These are phyloP conservation scores for Cryptococcus sp. DNA, from an alignment of 1,284 basidiomycete genomes.

Conservation along the genomic window DNA sequence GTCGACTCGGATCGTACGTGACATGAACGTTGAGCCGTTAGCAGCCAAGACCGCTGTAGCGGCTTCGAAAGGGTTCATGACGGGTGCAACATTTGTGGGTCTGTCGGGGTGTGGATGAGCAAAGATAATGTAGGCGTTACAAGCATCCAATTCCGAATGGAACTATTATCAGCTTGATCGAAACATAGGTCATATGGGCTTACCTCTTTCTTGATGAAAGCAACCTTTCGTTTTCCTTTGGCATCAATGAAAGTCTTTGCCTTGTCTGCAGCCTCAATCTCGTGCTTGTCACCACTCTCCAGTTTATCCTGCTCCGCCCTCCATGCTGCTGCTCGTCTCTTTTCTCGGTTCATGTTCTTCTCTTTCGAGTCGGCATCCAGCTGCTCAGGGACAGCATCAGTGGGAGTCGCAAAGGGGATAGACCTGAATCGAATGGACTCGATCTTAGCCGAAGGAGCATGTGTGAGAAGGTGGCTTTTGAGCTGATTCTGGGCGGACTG, in stretches of 20 bases:
- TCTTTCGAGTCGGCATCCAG: constrained; percentile 43
- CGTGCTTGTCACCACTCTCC: constrained; percentile 43
- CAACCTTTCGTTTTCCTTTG: constrained; percentile 86
- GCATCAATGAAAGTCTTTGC: constrained; percentile 62
- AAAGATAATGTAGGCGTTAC: constrained; percentile 85
- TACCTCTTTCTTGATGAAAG: constrained; percentile 82
- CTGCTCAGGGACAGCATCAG: constrained; percentile 57
- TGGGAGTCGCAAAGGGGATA: constrained; percentile 76
- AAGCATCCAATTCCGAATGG: constrained; percentile 63
- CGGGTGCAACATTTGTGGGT: constrained; percentile 57
- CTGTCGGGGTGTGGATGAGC: constrained; percentile 58
- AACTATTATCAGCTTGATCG: constrained; percentile 51
- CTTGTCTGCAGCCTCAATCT: constrained; percentile 34
- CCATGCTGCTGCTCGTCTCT: constrained; percentile 61
- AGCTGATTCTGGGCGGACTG: constrained; percentile 59
- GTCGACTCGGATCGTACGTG: constrained; percentile 70
- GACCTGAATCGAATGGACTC: constrained; percentile 89
- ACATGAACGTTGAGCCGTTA: constrained; percentile 71
- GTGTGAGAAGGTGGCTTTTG: constrained; percentile 64
- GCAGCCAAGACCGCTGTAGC: constrained; percentile 61
- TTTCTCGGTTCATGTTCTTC: constrained; percentile 43
- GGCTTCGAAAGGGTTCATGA: constrained; percentile 69
- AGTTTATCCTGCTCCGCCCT: constrained; percentile 48
- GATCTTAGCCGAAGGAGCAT: constrained; percentile 67
- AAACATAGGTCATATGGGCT: constrained; percentile 12